Conservation (phyloP, 2,329 filamentous ascomycete species). For the Cryphonectria carpinicola region DNA sequence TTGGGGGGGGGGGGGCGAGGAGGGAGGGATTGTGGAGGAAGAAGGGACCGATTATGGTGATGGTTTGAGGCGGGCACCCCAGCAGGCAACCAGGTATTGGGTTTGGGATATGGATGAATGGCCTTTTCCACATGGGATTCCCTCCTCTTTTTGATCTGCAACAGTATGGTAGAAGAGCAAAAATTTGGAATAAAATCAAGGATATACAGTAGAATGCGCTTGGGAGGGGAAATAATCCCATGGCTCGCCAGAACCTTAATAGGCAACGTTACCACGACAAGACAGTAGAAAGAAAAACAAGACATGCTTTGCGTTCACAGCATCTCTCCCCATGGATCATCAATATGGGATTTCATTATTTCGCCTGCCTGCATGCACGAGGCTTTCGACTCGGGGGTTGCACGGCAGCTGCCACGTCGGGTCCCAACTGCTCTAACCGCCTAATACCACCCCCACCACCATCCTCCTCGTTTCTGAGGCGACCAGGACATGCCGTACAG, state of each 20-base stretch:
- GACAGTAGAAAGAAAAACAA: not conserved
- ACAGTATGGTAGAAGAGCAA: not conserved
- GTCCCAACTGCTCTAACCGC: not conserved
- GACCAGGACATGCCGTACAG: not conserved
- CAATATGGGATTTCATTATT: not conserved
- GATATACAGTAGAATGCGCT: too few relatives aligned
- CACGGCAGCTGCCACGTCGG: constrained; percentile 7
- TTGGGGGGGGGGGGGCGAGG: too few relatives aligned
- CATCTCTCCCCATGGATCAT: not conserved
- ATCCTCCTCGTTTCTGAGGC: not conserved
- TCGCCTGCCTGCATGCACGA: constrained; percentile 14
- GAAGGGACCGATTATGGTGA: not conserved
- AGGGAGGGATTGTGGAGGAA: not conserved
- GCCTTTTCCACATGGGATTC: not conserved
- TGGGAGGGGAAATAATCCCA: not conserved
- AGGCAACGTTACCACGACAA: not conserved
- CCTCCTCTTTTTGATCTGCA: not conserved
- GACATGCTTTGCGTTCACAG: constrained; percentile 4
- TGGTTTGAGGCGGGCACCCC: too few relatives aligned
- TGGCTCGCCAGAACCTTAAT: not conserved
- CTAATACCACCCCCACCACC: not conserved
- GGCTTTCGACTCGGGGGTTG: not conserved
- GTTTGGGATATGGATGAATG: not conserved
- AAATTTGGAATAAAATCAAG: too few relatives aligned
- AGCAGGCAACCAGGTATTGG: not conserved